A percentile compares a stretch with the other conserved stretches of the same genome.
phyloP scores from a whole-genome alignment of 805 yeast species.

The Millerago galiae region DNA sequence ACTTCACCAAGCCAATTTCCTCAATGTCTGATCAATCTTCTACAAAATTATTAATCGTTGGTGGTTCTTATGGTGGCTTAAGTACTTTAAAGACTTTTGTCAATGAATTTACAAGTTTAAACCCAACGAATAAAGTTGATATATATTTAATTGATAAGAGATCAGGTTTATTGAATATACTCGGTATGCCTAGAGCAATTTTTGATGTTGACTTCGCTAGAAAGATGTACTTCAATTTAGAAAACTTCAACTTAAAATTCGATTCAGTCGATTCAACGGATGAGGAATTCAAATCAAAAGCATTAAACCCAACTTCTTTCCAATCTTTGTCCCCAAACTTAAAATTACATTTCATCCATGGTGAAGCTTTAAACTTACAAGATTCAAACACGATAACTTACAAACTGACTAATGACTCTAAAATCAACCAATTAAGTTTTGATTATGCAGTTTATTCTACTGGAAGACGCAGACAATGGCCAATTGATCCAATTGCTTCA shows the following conservation, averaged over 20 bases:
- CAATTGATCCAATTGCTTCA: slow-evolving; percentile 41
- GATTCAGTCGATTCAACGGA: slow-evolving; percentile 31
- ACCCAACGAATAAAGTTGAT: slow-evolving; percentile 15
- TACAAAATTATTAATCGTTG: slow-evolving; percentile 15
- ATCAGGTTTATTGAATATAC: slow-evolving; percentile 33
- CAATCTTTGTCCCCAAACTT: slow-evolving; percentile 7
- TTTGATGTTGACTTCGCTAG: slow-evolving; percentile 32
- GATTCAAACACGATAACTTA: slow-evolving; percentile 16
- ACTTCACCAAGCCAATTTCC: not conserved
- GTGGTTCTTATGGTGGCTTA: slow-evolving; percentile 35
- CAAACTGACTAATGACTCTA: slow-evolving; percentile 16
- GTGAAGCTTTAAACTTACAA: slow-evolving; percentile 17
- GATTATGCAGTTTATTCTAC: slow-evolving; percentile 44
- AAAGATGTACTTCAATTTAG: slow-evolving; percentile 26
- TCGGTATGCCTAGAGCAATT: slow-evolving; percentile 34
- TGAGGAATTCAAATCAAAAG: slow-evolving; percentile 19
- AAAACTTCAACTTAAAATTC: slow-evolving; percentile 19
- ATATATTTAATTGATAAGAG: slow-evolving; percentile 32
- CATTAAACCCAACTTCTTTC: not conserved
- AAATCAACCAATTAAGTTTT: slow-evolving; percentile 26
- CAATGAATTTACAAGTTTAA: not conserved
- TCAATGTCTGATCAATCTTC: not conserved
- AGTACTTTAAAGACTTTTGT: slow-evolving; percentile 24
- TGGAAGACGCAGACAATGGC: slow-evolving; percentile 48
- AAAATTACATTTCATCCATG: slow-evolving; percentile 18